A percentile compares a stretch with the other conserved stretches of the same genome.
phyloP scores from a whole-genome alignment of 768 basidiomycete species.

The Boletus rufocinnamomeus region DNA sequence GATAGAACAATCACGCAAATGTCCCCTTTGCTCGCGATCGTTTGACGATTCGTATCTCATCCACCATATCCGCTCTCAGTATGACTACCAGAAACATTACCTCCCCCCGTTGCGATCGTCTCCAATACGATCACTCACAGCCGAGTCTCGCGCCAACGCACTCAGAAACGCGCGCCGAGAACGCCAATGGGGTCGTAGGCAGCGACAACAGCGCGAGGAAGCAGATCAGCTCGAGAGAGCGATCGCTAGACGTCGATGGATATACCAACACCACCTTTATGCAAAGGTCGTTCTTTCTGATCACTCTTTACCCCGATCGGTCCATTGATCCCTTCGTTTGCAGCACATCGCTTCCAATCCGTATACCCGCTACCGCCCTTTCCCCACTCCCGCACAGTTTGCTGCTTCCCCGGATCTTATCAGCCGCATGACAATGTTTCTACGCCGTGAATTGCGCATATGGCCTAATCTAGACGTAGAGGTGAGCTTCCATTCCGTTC shows the following conservation, averaged over 20 bases:
- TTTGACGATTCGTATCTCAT: conserved; percentile 73
- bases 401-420: conserved; percentile 72
- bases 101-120: conserved; percentile 64
- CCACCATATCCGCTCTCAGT: conserved; percentile 74
- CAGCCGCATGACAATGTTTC: conserved; percentile 74
- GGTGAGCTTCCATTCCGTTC: conserved; percentile 42
- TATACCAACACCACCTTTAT: conserved; percentile 78
- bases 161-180: conserved; percentile 39
- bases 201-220: conserved; percentile 52
- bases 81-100: conserved; percentile 81
- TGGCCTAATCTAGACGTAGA: conserved; percentile 92
- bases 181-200: conserved; percentile 58
- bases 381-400: conserved; percentile 85
- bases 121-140: conserved; percentile 39
- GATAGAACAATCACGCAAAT: conserved; percentile 73
- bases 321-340: conserved; percentile 3
- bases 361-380: conserved; percentile 85
- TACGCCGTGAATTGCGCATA: conserved; percentile 83
- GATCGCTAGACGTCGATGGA: conserved; percentile 70
- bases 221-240: conserved; percentile 75
- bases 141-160: conserved; percentile 29
- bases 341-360: conserved; percentile 92
- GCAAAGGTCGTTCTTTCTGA: conserved; percentile 67
- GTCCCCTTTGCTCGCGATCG: conserved; percentile 70
- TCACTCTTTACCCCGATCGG: neutral